Base-by-base conservation (phyloP, 2,329 filamentous ascomycete genomes). In the Furcasterigmium furcatum region DNA sequence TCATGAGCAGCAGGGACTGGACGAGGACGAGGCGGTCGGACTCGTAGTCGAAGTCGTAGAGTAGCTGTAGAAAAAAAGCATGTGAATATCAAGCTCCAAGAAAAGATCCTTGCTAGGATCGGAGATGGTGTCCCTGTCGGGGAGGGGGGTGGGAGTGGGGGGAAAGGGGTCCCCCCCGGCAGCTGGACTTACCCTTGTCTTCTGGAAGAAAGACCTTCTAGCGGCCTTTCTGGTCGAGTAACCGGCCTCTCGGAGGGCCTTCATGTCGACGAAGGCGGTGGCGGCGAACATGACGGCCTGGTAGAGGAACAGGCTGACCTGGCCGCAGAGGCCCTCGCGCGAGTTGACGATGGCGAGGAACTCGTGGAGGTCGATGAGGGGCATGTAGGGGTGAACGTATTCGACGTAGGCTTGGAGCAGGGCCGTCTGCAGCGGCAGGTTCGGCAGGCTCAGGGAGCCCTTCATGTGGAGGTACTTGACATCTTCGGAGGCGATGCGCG, bases 1-100 rank as follows among this genome's bases (percentile, higher is more conserved):
- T 96, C 87, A 96, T 91, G 48, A 96, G 77, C 20, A 96, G 75
- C 19, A 96, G 75, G 5, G 88, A 86, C 66, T 96, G 92, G 14
- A 96, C 90, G 20, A 96, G 78, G 18, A 90, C 82, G 47, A 96
- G 85, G 43, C 91, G 87, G 64, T 96, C 91, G 38, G 84, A 82
- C 66, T 97, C 92, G 64, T 95, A 95, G 65, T 97, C 92, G 55
- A 96, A 95, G 62, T 96, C 91, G 67, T 96, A 96, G 16, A 97
- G 76, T 4, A 94, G 77, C 83, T 90, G 56, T 24, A 20, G 22
- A 38, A 35, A 35, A 43, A 30, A 49, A 44, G 47, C 54, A 56
- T 59, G 58, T 61, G 46, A 60, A 51, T 52, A 49, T 44, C 41
- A 8, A 14, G n/a, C 47, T 29, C 45, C 45, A 39, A 39, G 20